Conservation (phyloP, 2,329 filamentous ascomycete genomes). For the Aureobasidium sp. region DNA sequence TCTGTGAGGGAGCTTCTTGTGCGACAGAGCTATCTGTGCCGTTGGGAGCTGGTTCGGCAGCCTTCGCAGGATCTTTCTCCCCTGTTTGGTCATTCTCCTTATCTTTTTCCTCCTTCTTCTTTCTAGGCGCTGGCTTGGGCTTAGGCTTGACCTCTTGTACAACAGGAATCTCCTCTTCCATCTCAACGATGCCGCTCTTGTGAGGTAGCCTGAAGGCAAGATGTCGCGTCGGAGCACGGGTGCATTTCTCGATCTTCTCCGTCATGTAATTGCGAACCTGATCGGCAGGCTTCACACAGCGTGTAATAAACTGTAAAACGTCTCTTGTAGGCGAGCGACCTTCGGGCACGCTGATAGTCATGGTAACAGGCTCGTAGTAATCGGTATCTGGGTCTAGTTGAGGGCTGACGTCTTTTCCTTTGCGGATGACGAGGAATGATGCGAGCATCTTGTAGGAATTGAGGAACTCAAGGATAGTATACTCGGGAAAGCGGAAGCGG, state of each 20-base stretch:
- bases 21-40: neutral
- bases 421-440: slow-evolving; percentile 71
- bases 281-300: slow-evolving; percentile 48
- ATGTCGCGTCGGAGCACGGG: slow-evolving; percentile 48
- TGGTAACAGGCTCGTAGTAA: slow-evolving; percentile 70
- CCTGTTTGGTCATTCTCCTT: slow-evolving; percentile 7
- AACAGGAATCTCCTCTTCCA: slow-evolving; percentile 26
- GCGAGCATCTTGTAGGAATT: slow-evolving; percentile 51
- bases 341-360: slow-evolving; percentile 32
- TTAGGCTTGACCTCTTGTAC: slow-evolving; percentile 12
- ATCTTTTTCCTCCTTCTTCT: slow-evolving; percentile 14
- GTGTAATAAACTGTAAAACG: slow-evolving; percentile 49
- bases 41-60: neutral
- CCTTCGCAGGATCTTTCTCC: neutral
- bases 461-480: slow-evolving; percentile 66
- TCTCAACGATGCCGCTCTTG: slow-evolving; percentile 28
- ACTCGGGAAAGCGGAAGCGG: slow-evolving; percentile 70
- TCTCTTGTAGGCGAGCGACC: slow-evolving; percentile 25
- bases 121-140: slow-evolving; percentile 3
- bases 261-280: slow-evolving; percentile 52
- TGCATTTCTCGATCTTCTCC: slow-evolving; percentile 50
- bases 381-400: slow-evolving; percentile 45
- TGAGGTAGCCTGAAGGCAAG: slow-evolving; percentile 50
- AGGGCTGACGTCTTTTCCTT: slow-evolving; percentile 52
- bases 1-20: neutral